These are phyloP conservation scores for Adansonia gregorii DNA, from an alignment of 441 rosid genomes.

Conservation along the genomic window DNA sequence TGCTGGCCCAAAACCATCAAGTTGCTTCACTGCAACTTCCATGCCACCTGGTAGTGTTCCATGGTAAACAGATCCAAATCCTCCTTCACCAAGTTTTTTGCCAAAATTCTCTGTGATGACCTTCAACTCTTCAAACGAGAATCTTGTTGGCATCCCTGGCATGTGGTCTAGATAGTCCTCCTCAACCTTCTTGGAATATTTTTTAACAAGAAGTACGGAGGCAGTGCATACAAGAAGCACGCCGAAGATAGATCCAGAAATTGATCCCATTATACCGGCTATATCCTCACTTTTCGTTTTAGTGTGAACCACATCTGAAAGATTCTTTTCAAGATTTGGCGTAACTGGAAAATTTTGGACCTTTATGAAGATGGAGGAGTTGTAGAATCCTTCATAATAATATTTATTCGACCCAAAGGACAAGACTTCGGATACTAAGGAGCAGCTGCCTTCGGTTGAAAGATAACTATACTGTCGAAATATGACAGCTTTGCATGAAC, in stretches of 20 bases:
- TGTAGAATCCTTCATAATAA: too few species aligned
- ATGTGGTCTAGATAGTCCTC: background rate
- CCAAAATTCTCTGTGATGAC: background rate
- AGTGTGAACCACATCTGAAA: background rate
- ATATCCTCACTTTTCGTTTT: background rate
- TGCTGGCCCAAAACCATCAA: background rate
- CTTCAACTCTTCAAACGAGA: conserved; percentile 2
- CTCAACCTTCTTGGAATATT: background rate
- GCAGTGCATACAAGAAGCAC: background rate
- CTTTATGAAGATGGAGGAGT: background rate
- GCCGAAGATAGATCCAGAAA: background rate
- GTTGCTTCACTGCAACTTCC: background rate
- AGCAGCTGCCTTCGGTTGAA: too few species aligned
- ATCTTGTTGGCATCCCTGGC: background rate
- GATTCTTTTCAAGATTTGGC: background rate
- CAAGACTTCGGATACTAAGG: too few species aligned
- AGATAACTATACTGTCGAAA: background rate
- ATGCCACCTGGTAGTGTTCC: background rate
- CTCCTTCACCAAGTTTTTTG: background rate
- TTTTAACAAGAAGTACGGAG: background rate
- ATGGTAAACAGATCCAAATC: background rate
- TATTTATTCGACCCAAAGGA: too few species aligned
- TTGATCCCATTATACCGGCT: background rate
- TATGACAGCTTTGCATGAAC: background rate
- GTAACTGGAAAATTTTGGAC: background rate